phyloP scores from a whole-genome alignment of 495 filamentous ascomycete genomes.

The Sabuloglossum arenarium region DNA sequence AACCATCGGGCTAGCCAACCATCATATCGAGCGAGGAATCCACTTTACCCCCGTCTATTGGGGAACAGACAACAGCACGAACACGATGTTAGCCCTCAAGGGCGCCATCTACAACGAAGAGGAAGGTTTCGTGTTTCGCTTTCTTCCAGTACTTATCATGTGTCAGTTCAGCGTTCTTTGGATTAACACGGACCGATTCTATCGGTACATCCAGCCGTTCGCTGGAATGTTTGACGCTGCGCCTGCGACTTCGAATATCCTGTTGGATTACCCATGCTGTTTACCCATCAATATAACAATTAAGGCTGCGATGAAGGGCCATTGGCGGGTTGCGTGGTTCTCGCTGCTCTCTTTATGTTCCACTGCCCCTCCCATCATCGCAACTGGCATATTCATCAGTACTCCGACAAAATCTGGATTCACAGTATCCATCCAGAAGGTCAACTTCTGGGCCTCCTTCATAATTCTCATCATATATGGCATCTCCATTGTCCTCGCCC shows the following conservation, averaged over 20 bases:
- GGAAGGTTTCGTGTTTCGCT: no score
- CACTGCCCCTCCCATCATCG: slow-evolving; percentile 37
- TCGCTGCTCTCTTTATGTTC: slow-evolving; percentile 43
- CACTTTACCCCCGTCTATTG: no score
- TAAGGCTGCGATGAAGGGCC: slow-evolving; percentile 37
- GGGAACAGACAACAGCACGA: no score
- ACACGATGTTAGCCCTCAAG: no score
- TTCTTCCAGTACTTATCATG: slow-evolving; percentile 47
- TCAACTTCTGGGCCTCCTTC: not conserved
- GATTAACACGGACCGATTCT: slow-evolving; percentile 52
- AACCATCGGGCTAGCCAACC: no score
- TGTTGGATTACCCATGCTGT: slow-evolving; percentile 49
- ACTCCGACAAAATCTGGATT: not conserved
- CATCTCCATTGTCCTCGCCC: not conserved
- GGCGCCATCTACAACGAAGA: no score
- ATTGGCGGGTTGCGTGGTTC: slow-evolving; percentile 51
- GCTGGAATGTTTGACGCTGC: slow-evolving; percentile 41
- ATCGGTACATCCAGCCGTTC: slow-evolving; percentile 54
- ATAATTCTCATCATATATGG: not conserved
- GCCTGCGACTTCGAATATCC: slow-evolving; percentile 39
- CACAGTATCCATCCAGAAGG: not conserved
- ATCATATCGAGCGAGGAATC: no score
- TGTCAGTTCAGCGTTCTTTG: slow-evolving; percentile 51
- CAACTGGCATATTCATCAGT: not conserved
- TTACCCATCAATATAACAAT: slow-evolving; percentile 41